Conservation (phyloP, 140 eudicot genomes). For the Anethum foeniculum region DNA sequence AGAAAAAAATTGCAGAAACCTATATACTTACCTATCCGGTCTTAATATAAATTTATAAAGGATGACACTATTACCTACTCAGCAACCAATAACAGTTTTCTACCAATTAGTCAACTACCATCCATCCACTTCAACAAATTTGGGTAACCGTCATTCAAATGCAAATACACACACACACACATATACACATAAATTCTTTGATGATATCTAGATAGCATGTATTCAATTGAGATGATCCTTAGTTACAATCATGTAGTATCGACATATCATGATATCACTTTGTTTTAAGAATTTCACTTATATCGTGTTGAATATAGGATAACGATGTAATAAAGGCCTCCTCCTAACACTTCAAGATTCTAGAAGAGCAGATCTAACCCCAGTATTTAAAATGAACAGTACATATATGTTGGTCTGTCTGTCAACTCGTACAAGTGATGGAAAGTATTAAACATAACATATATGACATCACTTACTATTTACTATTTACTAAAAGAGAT, state of each 20-base stretch:
- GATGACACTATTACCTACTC: not conserved
- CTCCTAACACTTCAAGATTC: not conserved
- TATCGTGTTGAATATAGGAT: not conserved
- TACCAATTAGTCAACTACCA: not conserved
- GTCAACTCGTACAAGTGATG: not conserved
- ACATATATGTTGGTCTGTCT: not conserved
- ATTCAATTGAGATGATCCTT: not conserved
- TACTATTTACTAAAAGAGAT: not conserved
- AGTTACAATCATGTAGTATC: not conserved
- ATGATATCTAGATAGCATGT: not conserved
- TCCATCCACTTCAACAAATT: not conserved
- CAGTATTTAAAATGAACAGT: not conserved
- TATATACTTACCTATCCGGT: not conserved
- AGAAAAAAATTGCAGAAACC: not conserved
- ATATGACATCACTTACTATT: not conserved
- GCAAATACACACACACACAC: too few species aligned
- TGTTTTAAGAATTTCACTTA: not conserved
- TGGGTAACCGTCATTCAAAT: not conserved
- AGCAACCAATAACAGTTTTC: not conserved
- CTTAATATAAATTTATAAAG: not conserved
- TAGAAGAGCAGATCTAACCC: not conserved
- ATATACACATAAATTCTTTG: not conserved
- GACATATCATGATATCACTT: not conserved
- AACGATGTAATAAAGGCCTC: not conserved
- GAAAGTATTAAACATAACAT: not conserved